Percentiles rank a stretch among this genome's conserved stretches.
These are phyloP conservation scores for Crithidia sp. DNA, from an alignment of 208 protist species.

Conservation along the genomic window DNA sequence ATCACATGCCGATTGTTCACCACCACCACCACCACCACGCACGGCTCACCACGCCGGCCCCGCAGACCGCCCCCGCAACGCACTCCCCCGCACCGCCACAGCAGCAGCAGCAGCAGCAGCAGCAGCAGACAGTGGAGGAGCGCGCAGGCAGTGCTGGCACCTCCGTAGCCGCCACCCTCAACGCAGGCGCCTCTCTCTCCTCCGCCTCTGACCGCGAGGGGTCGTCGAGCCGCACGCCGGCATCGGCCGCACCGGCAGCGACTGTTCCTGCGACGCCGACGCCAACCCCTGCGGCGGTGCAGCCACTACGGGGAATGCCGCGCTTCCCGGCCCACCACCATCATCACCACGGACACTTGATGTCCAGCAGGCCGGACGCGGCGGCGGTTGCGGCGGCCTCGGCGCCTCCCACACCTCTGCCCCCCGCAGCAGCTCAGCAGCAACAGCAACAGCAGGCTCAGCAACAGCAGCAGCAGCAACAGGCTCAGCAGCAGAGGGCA, in stretches of 20 bases:
- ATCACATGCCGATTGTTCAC: conserved; percentile 31
- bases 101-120: too few species aligned
- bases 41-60: conserved; percentile 2
- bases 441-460: conserved; percentile 1
- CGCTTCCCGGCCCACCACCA: conserved; percentile 33
- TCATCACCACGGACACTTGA: conserved; percentile 32
- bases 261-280: not conserved
- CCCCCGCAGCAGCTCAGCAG: not conserved
- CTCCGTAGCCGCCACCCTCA: not conserved
- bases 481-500: not conserved
- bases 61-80: not conserved
- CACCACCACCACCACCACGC: conserved; percentile 41
- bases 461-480: conserved; percentile 18
- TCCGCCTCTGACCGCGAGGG: not conserved
- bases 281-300: not conserved
- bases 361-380: conserved; percentile 13
- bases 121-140: conserved; percentile 10
- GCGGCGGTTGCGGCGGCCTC: not conserved
- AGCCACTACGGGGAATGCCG: conserved; percentile 27
- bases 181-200: not conserved
- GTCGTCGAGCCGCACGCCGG: not conserved
- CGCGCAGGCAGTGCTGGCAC: conserved; percentile 9
- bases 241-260: not conserved
- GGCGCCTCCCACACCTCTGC: conserved; percentile 5
- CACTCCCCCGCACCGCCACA: conserved; percentile 3